Conservation (phyloP, 169 alveolate genomes). For the Eimeria praecox region DNA sequence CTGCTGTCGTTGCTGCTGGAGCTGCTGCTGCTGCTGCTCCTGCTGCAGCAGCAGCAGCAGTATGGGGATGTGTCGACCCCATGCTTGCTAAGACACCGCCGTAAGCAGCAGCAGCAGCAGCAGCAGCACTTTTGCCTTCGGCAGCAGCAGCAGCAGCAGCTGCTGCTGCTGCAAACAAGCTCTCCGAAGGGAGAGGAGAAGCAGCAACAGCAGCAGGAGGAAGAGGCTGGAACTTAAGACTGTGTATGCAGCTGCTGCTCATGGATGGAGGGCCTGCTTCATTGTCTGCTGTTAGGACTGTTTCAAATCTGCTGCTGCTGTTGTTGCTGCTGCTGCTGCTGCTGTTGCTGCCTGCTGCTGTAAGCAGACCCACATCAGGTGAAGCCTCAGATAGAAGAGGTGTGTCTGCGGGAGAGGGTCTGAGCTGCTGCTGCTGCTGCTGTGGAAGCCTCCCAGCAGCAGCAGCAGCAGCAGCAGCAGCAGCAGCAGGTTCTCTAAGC, state of each 20-base stretch:
- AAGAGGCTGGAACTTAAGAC: conserved; percentile 11
- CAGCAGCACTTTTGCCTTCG: neutral
- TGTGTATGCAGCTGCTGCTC: neutral
- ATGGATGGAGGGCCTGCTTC: neutral
- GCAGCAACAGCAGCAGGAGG: conserved; percentile 68
- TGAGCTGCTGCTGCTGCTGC: conserved; percentile 36
- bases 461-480: neutral
- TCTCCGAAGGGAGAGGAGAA: conserved; percentile 28
- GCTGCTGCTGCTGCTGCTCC: conserved; percentile 37
- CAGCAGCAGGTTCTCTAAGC: neutral
- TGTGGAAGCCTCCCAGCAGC: conserved; percentile 14
- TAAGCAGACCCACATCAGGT: conserved; percentile 1
- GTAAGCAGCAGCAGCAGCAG: conserved; percentile 36
- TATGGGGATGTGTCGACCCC: neutral
- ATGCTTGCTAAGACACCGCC: neutral
- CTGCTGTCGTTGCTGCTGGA: conserved; percentile 22
- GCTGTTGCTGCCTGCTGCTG: conserved; percentile 26
- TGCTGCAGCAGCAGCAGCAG: neutral
- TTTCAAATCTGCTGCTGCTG: neutral
- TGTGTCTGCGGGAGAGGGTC: conserved; percentile 37
- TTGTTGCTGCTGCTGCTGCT: conserved; percentile 49
- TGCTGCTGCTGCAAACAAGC: conserved; percentile 44
- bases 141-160: neutral
- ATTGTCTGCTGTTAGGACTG: neutral
- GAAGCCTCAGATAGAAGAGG: conserved; percentile 54